phyloP scores from a whole-genome alignment of 306 rosid genomes.

The Phaseolus lunatus region DNA sequence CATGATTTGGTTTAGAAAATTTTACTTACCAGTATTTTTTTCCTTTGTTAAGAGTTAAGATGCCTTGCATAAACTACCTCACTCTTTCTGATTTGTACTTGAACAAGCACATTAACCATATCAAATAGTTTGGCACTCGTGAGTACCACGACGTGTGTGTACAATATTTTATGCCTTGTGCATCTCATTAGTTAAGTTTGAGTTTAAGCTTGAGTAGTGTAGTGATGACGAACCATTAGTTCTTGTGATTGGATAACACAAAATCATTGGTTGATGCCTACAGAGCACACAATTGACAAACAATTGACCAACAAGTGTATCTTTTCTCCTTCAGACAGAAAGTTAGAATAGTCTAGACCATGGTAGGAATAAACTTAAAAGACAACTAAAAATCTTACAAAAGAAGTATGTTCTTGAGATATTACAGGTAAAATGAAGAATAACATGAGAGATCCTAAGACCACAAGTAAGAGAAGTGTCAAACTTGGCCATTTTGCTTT shows the following conservation, averaged over 20 bases:
- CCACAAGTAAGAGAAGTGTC: no score
- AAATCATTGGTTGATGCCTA: constrained; percentile 37
- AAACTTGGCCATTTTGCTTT: no score
- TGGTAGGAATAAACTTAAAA: neutral
- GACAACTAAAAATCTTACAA: no score
- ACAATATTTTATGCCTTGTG: constrained; percentile 55
- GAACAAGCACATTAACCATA: constrained; percentile 36
- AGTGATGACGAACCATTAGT: constrained; percentile 29
- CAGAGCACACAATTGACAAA: constrained; percentile 4
- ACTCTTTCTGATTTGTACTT: constrained; percentile 35
- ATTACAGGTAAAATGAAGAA: no score
- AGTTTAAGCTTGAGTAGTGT: constrained; percentile 11
- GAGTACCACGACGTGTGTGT: constrained; percentile 15
- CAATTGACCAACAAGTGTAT: constrained; percentile 17
- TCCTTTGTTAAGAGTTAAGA: constrained; percentile 30
- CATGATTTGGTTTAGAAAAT: constrained; percentile 26
- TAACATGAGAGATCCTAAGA: no score
- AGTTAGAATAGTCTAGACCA: constrained; percentile 35
- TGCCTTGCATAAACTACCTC: constrained; percentile 16
- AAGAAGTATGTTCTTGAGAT: no score
- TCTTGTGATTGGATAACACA: constrained; percentile 44
- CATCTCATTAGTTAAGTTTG: constrained; percentile 29
- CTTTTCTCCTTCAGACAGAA: constrained; percentile 20
- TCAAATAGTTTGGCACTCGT: constrained; percentile 22
- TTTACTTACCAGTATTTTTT: constrained; percentile 28